A percentile compares a stretch with the other conserved stretches of the same genome.
phyloP scores from a whole-genome alignment of 75 land plant species.

The Ceratopteris richardii region DNA sequence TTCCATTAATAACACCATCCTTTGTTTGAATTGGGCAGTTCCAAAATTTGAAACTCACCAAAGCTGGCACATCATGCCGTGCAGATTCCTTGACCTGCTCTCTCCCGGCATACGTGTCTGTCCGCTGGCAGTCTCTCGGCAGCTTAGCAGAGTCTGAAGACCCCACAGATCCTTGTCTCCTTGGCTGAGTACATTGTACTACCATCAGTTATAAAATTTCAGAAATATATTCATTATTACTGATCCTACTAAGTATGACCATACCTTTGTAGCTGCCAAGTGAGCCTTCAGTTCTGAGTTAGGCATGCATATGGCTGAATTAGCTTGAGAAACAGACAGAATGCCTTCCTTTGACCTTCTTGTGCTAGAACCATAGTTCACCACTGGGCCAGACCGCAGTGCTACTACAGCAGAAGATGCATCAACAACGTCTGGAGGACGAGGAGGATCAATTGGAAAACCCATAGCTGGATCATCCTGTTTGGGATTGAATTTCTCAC shows the following conservation, averaged over 20 bases:
- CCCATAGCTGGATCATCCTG: conserved; percentile 42
- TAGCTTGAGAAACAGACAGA: conserved; percentile 8
- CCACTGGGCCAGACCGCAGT: neutral
- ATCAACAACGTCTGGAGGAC: conserved; percentile 13
- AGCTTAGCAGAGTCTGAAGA: neutral
- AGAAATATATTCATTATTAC: too few species aligned
- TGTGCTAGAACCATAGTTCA: neutral
- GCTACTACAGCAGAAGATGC: conserved; percentile 9
- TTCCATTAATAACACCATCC: too few species aligned
- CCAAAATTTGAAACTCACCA: too few species aligned
- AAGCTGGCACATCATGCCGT: too few species aligned
- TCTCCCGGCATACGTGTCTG: neutral
- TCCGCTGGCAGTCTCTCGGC: neutral
- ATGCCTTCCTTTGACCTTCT: conserved; percentile 17
- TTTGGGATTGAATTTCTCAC: conserved; percentile 40
- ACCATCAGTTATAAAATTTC: too few species aligned
- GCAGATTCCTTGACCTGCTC: neutral
- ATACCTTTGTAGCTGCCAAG: neutral
- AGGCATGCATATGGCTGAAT: conserved; percentile 12
- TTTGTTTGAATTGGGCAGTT: too few species aligned
- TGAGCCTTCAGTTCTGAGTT: conserved; percentile 11
- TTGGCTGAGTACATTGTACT: too few species aligned
- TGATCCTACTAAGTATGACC: conserved; percentile 4
- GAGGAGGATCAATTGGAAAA: conserved; percentile 49
- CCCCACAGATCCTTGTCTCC: too few species aligned